A percentile compares a stretch with the other conserved stretches of the same genome.
phyloP scores from a whole-genome alignment of 768 basidiomycete genomes.

The Tricholoma furcatifolium region DNA sequence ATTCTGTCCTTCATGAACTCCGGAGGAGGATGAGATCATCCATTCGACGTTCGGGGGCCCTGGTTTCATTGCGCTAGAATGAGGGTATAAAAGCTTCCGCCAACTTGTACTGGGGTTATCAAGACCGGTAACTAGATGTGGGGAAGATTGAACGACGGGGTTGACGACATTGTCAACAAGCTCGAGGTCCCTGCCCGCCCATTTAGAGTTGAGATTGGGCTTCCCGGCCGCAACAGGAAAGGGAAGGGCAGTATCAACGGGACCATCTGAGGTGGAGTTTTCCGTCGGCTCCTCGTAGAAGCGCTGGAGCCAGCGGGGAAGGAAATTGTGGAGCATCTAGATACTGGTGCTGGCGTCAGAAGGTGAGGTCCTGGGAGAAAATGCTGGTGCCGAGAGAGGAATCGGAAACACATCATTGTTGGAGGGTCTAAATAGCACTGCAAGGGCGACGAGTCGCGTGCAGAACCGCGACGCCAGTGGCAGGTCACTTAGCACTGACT shows the following conservation, averaged over 20 bases:
- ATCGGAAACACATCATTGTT: slow-evolving; percentile 9
- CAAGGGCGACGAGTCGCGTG: slow-evolving; percentile 7
- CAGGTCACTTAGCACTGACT: slow-evolving; percentile 3
- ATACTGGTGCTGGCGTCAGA: slow-evolving; percentile 7
- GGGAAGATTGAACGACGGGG: slow-evolving; percentile 31
- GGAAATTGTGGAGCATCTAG: slow-evolving; percentile 25
- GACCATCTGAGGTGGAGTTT: slow-evolving; percentile 8
- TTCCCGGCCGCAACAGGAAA: too few relatives aligned
- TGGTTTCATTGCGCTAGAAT: slow-evolving; percentile 28
- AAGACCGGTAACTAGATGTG: slow-evolving; percentile 34
- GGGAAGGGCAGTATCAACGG: too few relatives aligned
- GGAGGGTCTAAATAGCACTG: slow-evolving; percentile 16
- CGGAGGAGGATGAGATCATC: slow-evolving; percentile 22
- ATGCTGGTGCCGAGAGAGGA: slow-evolving; percentile 13
- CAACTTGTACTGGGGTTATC: slow-evolving; percentile 17
- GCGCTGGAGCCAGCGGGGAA: slow-evolving; percentile 22
- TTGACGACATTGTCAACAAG: slow-evolving; percentile 28
- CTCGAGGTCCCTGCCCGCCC: slow-evolving; percentile 15
- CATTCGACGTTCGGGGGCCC: slow-evolving; percentile 40
- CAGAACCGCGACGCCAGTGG: slow-evolving; percentile 19
- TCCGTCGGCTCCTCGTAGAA: not conserved
- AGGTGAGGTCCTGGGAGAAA: not conserved
- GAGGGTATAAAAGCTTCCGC: slow-evolving; percentile 22
- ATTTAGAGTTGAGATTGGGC: not conserved
- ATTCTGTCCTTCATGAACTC: not conserved